Percentiles rank a stretch among this genome's conserved stretches.
Evolutionary conservation across 1,139 yeast species (phyloP).

Genomic region (Yamadazyma trypodendri): DNA sequence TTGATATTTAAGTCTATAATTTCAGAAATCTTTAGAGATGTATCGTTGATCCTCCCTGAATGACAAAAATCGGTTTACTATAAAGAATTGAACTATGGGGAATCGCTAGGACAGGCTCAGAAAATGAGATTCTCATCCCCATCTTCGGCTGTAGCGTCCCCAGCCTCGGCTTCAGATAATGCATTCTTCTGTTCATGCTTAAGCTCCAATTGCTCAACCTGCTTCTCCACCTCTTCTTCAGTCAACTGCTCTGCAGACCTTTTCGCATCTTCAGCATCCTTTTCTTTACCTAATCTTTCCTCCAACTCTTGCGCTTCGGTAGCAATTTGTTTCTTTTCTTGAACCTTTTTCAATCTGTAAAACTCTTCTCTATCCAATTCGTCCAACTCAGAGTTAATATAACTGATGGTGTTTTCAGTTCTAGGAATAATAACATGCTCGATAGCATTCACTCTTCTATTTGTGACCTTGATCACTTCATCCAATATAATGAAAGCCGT

Average conservation of each 20-base stretch:
- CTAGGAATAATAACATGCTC: constrained; percentile 98
- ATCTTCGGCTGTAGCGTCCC: not conserved
- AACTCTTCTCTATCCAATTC: constrained; percentile 98
- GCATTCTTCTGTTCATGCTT: constrained; percentile 7
- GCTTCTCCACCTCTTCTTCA: constrained; percentile 18
- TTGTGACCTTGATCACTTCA: constrained; percentile 96
- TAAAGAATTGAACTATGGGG: constrained; percentile 2
- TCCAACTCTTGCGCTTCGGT: constrained; percentile 64
- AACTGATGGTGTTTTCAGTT: constrained; percentile 90
- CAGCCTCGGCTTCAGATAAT: not conserved
- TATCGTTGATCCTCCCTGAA: too few species aligned
- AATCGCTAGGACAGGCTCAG: not conserved
- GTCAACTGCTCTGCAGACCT: constrained; percentile 15
- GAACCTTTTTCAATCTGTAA: constrained; percentile 93
- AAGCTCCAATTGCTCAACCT: constrained; percentile 26
- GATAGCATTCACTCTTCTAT: constrained; percentile 97
- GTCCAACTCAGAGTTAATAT: constrained; percentile 93
- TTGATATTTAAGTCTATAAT: too few species aligned
- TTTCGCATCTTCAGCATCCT: constrained; percentile 23
- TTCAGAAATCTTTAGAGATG: too few species aligned
- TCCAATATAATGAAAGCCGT: constrained; percentile 95
- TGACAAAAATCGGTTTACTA: not conserved
- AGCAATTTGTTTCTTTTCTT: constrained; percentile 89
- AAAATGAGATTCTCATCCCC: constrained; percentile 3
- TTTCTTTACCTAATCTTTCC: constrained; percentile 4